A percentile compares a stretch with the other conserved stretches of the same genome.
Evolutionary conservation across 768 basidiomycete genomes (phyloP).

Genomic region (Kwoniella sp.): DNA sequence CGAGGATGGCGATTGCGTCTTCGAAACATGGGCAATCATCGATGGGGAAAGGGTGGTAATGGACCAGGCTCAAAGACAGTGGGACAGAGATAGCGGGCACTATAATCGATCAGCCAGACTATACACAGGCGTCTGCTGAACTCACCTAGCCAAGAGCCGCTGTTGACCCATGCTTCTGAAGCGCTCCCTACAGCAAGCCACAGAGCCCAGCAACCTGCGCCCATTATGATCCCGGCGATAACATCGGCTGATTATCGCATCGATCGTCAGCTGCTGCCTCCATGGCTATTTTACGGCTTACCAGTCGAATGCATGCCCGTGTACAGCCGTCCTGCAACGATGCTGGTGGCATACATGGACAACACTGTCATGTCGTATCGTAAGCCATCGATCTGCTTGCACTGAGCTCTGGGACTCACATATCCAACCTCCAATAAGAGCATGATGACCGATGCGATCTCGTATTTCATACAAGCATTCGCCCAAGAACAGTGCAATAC

Average conservation of each 20-base stretch:
- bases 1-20: constrained; percentile 88
- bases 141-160: constrained; percentile 47
- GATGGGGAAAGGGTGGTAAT: constrained; percentile 87
- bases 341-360: constrained; percentile 39
- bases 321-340: constrained; percentile 50
- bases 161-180: constrained; percentile 53
- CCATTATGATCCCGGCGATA: constrained; percentile 54
- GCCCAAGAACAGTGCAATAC: constrained; percentile 73
- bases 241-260: constrained; percentile 50
- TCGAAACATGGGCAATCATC: constrained; percentile 98
- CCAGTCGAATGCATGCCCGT: constrained; percentile 50
- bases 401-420: constrained; percentile 4
- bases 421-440: constrained; percentile 15
- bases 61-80: constrained; percentile 68
- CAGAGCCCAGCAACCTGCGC: constrained; percentile 61
- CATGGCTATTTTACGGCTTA: constrained; percentile 13
- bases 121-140: too few species aligned
- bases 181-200: constrained; percentile 50
- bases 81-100: constrained; percentile 34
- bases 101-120: too few species aligned
- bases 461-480: constrained; percentile 30
- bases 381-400: not conserved
- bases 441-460: constrained; percentile 4
- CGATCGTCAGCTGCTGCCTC: not conserved
- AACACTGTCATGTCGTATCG: constrained; percentile 19